Evolutionary conservation across 805 yeast species (phyloP).

Genomic region (Candida caryicola): DNA sequence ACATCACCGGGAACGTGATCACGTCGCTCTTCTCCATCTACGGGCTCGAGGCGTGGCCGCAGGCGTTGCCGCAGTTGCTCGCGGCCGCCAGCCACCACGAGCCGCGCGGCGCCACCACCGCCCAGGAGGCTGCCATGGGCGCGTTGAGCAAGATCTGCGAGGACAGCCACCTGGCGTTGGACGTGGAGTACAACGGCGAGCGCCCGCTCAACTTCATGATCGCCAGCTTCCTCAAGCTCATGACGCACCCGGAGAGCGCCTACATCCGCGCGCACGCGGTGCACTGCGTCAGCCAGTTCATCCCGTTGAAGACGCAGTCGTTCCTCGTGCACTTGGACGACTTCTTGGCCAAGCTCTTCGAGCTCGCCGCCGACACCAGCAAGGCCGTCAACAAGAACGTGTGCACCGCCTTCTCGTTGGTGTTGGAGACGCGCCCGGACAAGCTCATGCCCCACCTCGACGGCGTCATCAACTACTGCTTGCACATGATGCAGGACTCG

Average conservation of each 20-base stretch:
- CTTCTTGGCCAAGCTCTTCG: conserved; percentile 62
- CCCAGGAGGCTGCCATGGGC: conserved; percentile 73
- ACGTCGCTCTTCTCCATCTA: conserved; percentile 71
- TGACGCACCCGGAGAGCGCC: conserved; percentile 35
- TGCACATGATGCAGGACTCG: conserved; percentile 62
- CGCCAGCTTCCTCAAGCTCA: conserved; percentile 58
- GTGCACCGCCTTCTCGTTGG: conserved; percentile 68
- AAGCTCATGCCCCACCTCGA: conserved; percentile 73
- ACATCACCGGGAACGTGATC: conserved; percentile 87
- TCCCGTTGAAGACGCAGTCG: conserved; percentile 66
- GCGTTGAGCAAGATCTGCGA: conserved; percentile 89
- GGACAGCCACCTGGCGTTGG: conserved; percentile 68
- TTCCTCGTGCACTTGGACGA: conserved; percentile 63
- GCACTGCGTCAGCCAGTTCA: conserved; percentile 72
- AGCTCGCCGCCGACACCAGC: conserved; percentile 60
- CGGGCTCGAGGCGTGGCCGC: conserved; percentile 75
- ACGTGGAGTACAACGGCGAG: conserved; percentile 60
- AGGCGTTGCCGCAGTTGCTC: conserved; percentile 64
- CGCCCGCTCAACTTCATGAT: conserved; percentile 68
- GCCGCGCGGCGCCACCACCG: conserved; percentile 11
- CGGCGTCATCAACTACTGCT: conserved; percentile 82
- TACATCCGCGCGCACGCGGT: conserved; percentile 61
- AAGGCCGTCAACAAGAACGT: conserved; percentile 66
- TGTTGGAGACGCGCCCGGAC: conserved; percentile 78
- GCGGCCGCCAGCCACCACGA: conserved; percentile 47